Conservation (phyloP, 2,329 filamentous ascomycete species). For the Colletotrichum lupini region DNA sequence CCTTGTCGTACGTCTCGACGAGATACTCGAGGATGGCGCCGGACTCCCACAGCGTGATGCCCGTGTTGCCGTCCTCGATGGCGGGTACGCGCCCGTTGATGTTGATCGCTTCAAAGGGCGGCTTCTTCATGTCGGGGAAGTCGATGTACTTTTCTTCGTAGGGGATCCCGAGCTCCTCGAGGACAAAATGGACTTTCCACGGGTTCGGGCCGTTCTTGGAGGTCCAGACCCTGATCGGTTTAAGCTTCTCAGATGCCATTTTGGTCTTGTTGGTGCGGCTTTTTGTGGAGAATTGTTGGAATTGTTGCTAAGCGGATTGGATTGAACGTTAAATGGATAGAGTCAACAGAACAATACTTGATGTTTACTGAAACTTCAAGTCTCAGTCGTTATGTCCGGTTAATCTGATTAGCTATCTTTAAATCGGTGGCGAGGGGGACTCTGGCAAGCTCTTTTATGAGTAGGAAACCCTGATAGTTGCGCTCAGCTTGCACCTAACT, state of each 20-base stretch:
- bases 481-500: background rate
- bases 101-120: slow-evolving; percentile 43
- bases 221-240: background rate
- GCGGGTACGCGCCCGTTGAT: slow-evolving; percentile 47
- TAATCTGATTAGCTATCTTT: background rate
- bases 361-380: too few species aligned
- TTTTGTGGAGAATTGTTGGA: background rate
- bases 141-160: slow-evolving; percentile 42
- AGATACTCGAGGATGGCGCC: slow-evolving; percentile 45
- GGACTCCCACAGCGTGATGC: slow-evolving; percentile 41
- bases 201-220: slow-evolving; percentile 42
- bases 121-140: slow-evolving; percentile 39
- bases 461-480: background rate
- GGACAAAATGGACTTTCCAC: slow-evolving; percentile 45
- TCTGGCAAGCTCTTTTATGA: background rate
- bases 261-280: background rate
- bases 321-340: background rate
- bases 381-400: too few species aligned
- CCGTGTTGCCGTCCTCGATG: slow-evolving; percentile 47
- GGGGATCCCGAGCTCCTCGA: slow-evolving; percentile 49
- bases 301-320: background rate
- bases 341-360: too few species aligned
- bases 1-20: slow-evolving; percentile 43
- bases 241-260: background rate
- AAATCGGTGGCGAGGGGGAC: background rate